Evolutionary conservation across 768 basidiomycete genomes (phyloP), one percentile per base, ranked within the genome.

Genomic region (Termitomyces bulborhizus): DNA sequence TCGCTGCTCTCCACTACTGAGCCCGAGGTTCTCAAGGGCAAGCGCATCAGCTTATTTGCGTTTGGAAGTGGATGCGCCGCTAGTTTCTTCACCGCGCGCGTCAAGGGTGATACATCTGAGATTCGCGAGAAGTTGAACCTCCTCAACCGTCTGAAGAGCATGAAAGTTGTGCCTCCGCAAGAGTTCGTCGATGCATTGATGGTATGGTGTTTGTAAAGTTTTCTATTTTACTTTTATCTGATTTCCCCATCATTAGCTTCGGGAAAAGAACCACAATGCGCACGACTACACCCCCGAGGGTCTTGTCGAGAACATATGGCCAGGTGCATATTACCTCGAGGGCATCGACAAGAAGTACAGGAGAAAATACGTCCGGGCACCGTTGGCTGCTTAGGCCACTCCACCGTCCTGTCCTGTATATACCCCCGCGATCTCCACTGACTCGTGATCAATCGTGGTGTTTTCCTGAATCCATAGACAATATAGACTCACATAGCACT

Each of bases 41-140:
- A 94, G 79, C 86, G 94, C 27, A 77, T 96, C 67, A 87, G 85
- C 63, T 78, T 98, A 80, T 99, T 93, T 78, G 92, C 92, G n/a
- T 99, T 94, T 69, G 97, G 97, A 41, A 87, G 85, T 52, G 97
- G 97, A 48, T 90, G 93, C 60, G 95, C 97, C n/a, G 86, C 91
- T 46, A 88, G 85, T 57, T 97, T 98, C 88, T 99, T 86, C 78
- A 84, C 86, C 24, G 74, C 94, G 53, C 80, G 82, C 53, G 84
- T 98, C 64, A 89, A 88, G 78, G 94, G 93, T 56, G 90, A 93
- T 65, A 94, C 92, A 13, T 72, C 80, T 27, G 83, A 86, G 69
- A 93, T 99, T 56, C 76, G 77, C 60, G 73, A 83, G 68, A 93
- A 89, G 76, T 75, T 99, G 72, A 79, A 97, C 66, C 81, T 99